Base-by-base conservation (phyloP, 768 basidiomycete genomes). In the Galerina marginata region DNA sequence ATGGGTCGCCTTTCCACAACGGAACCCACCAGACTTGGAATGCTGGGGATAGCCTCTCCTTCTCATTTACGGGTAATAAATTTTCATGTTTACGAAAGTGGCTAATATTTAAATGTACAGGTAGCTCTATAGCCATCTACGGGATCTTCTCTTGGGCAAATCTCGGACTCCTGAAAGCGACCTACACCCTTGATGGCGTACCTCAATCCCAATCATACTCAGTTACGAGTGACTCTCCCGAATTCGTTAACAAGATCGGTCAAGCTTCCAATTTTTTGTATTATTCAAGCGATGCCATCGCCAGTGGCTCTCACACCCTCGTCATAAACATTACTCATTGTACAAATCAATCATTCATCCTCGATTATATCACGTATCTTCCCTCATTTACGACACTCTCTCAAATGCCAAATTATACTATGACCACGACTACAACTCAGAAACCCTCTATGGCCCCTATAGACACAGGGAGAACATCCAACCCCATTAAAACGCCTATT, bases 361-460 rank as follows among this genome's bases (percentile, higher is more conserved):
- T 67, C 33, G 66, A 67, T 43, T 67, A 62, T 42, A 54, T 64
- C 9, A 62, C 61, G 6, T 67, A 65, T 39, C 37, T 54, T 26
- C 66, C 66, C 11, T 64, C 66, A 5, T 67, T 67, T 52, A 56
- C 63, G 7, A 58, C 56, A 11, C 52, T 65, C 4, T 55, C 56
- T 1, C 20, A 53, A 11, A 66, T 63, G 62, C 62, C 62, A 12
- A 52, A 50, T 16, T 33, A 33, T 33, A 33, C 29, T 33, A 7
- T 3, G 29, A 33, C 29, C 7, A 33, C 29, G 29, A 33, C 29
- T 33, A 3, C 29, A 33, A 33, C 29, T 33, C 29, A 33, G 29
- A 33, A 33, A 33, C 2, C 29, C 29, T 7, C 29, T 33, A 7
- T 7, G 29, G 4, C 29, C 7, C 7, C 29, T 33, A 33, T 33